phyloP scores from a whole-genome alignment of 768 basidiomycete species.

The Hygrocybe coccinea region DNA sequence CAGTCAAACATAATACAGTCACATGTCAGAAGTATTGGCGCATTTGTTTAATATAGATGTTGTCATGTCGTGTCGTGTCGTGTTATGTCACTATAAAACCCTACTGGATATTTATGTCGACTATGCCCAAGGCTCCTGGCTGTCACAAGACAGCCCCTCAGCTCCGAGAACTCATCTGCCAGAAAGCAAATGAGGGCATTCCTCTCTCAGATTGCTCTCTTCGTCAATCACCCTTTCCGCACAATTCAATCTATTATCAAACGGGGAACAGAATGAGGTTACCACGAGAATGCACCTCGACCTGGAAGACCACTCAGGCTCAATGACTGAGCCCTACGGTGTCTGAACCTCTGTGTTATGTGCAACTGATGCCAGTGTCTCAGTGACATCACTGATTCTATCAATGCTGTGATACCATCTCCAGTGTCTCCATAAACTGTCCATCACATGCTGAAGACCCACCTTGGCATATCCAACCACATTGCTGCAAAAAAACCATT shows the following conservation, averaged over 20 bases:
- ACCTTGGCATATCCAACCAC: neutral
- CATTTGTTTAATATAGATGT: neutral
- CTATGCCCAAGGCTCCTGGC: neutral
- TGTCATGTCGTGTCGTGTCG: neutral
- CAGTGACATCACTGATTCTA: neutral
- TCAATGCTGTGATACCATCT: neutral
- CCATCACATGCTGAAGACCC: neutral
- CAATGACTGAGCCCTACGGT: neutral
- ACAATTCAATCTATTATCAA: neutral
- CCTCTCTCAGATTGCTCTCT: neutral
- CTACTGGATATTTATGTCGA: neutral
- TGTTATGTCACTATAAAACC: neutral
- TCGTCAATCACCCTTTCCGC: neutral
- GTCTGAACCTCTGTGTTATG: neutral
- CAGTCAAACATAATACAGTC: no score
- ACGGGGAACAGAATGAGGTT: neutral
- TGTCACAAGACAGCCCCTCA: neutral
- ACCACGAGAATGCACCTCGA: neutral
- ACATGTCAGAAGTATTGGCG: neutral
- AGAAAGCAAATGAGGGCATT: neutral
- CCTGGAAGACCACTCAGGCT: neutral
- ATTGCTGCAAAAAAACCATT: neutral
- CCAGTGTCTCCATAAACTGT: neutral
- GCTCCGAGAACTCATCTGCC: constrained; percentile 1
- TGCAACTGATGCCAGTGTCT: neutral